Evolutionary conservation across 345 rosid genomes (phyloP), one percentile per base, ranked within the genome.

Genomic region (Salix caprea): DNA sequence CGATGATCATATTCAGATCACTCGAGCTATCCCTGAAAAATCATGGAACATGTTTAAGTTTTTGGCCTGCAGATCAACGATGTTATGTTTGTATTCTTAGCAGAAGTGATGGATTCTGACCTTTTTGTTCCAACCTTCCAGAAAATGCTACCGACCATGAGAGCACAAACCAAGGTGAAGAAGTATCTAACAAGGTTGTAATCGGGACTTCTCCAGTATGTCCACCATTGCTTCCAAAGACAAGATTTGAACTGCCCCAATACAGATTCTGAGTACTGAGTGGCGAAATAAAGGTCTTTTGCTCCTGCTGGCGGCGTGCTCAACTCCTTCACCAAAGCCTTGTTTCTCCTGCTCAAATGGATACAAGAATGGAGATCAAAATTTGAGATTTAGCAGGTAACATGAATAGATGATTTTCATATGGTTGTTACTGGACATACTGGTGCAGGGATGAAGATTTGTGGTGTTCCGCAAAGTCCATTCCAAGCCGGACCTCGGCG

Each of bases 161-260:
- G 73, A 16, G 85, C 86, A 77, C 78, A 52, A 48, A 75, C 46
- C 12, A 86, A 54, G 42, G 91, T 86, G 82, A 86, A 84, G 69
- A 76, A 71, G 72, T 76, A 81, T 64, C 91, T 65, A 16, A 86
- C 87, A 7, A 78, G 80, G 67, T 88, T 88, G 69, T 83, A 88
- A 65, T 83, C 87, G 23, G 89, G 88, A 71, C 86, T 82, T 80
- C 91, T 86, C 91, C 91, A 83, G 76, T 88, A 88, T 58, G 89
- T 84, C 89, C 86, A 88, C 86, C 86, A 79, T 40, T 86, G 89
- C 73, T 88, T 88, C 91, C 91, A 88, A 6, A 88, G 60, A 71
- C 89, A 84, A 61, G 91, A 85, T 58, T 81, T 83, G 80, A 85
- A 83, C 61, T 88, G 91, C n/a, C 86, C 86, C 85, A 82, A 82